Evolutionary conservation across 2,329 filamentous ascomycete species (phyloP).

Genomic region (Hypoxylon sp.): DNA sequence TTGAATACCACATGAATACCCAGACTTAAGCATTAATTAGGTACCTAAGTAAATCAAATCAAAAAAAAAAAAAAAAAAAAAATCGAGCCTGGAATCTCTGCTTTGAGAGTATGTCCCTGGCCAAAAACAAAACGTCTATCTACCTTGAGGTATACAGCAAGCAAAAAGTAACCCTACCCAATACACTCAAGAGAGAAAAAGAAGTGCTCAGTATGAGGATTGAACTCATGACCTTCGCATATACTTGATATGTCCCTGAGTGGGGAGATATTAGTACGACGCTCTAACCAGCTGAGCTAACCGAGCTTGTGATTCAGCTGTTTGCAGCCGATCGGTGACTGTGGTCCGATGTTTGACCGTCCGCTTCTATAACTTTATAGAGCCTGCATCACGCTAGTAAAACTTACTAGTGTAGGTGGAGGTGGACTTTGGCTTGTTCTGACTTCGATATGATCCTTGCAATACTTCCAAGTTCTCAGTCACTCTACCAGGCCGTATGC

Average conservation of each 20-base stretch:
- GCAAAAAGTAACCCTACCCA: background rate
- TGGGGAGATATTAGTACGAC: slow-evolving; percentile 33
- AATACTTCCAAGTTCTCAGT: too few species aligned
- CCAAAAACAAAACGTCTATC: too few species aligned
- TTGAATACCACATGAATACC: slow-evolving; percentile 15
- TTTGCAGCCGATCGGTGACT: background rate
- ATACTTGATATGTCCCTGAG: slow-evolving; percentile 23
- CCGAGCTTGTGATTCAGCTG: slow-evolving; percentile 11
- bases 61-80: too few species aligned
- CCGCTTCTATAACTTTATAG: background rate
- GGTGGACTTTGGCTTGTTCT: too few species aligned
- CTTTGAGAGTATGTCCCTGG: too few species aligned
- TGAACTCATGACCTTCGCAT: slow-evolving; percentile 37
- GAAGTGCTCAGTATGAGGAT: slow-evolving; percentile 28
- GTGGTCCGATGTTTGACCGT: background rate
- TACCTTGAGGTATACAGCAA: too few species aligned
- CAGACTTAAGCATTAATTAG: background rate
- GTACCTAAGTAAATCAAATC: too few species aligned
- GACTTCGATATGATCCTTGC: too few species aligned
- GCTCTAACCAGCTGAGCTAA: slow-evolving; percentile 36
- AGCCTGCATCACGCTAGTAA: too few species aligned
- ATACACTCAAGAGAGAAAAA: background rate
- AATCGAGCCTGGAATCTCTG: too few species aligned
- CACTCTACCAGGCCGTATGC: too few species aligned
- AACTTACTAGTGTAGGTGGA: background rate